phyloP scores from a whole-genome alignment of 768 basidiomycete species.

The Collybiopsis luxurians region DNA sequence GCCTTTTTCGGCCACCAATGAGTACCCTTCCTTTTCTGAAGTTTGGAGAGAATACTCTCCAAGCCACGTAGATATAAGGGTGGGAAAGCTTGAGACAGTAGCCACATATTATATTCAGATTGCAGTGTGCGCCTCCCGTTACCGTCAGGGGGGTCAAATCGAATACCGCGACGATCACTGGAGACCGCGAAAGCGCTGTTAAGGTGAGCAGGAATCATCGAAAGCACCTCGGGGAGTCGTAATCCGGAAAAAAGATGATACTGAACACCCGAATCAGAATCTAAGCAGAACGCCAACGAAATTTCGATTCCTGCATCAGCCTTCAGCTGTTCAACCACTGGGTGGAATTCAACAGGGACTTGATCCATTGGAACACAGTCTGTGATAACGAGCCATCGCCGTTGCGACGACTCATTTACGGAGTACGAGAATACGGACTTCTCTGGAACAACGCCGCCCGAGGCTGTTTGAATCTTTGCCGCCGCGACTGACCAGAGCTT shows the following conservation, averaged over 20 bases:
- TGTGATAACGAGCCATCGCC: neutral
- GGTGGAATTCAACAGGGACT: neutral
- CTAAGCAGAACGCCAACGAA: slow-evolving; percentile 8
- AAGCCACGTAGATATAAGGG: slow-evolving; percentile 15
- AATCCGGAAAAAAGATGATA: slow-evolving; percentile 17
- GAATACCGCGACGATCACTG: slow-evolving; percentile 18
- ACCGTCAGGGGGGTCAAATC: slow-evolving; percentile 18
- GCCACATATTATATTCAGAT: slow-evolving; percentile 19
- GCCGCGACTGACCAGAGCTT: slow-evolving; percentile 4
- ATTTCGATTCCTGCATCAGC: neutral
- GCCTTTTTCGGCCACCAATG: slow-evolving; percentile 13
- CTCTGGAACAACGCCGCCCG: too few relatives aligned
- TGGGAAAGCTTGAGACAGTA: slow-evolving; percentile 15
- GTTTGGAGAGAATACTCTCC: neutral
- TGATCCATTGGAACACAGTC: neutral
- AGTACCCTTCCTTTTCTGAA: neutral
- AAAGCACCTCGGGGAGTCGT: slow-evolving; percentile 16
- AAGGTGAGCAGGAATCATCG: slow-evolving; percentile 19
- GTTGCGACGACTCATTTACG: neutral
- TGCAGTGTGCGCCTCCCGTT: slow-evolving; percentile 14
- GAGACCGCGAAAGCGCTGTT: slow-evolving; percentile 19
- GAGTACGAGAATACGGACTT: neutral
- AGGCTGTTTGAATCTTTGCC: neutral
- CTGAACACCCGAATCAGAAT: neutral
- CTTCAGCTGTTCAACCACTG: neutral